These are phyloP conservation scores for Coix lacrymajobi DNA, from an alignment of 176 grass and related monocot genomes.

Conservation along the genomic window DNA sequence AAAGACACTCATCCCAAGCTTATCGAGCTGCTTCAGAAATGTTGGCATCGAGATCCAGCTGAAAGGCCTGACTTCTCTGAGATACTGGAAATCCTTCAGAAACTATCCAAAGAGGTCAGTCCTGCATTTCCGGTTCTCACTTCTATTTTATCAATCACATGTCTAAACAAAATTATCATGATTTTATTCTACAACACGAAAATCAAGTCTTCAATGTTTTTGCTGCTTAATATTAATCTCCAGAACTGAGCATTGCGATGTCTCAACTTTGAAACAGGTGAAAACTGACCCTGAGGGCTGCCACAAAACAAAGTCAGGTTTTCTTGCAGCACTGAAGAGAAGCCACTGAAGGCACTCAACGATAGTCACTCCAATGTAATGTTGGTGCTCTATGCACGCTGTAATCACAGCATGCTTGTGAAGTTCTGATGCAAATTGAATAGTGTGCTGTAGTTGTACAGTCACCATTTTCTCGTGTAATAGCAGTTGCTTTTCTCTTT, in stretches of 20 bases:
- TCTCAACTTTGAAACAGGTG: slow-evolving; percentile 34
- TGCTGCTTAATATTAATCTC: not conserved
- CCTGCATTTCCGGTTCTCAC: not conserved
- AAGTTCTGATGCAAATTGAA: not conserved
- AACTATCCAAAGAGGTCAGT: slow-evolving; percentile 69
- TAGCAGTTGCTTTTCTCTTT: not conserved
- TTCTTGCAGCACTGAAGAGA: slow-evolving; percentile 56
- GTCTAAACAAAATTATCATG: not conserved
- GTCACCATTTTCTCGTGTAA: not conserved
- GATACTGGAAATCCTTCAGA: slow-evolving; percentile 51
- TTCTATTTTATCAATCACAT: not conserved
- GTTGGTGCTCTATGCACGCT: not conserved
- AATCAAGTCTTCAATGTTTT: not conserved
- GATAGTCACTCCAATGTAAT: not conserved
- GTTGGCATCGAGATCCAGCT: slow-evolving; percentile 67
- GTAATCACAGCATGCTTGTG: not conserved
- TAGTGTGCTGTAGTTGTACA: not conserved
- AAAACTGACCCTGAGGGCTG: slow-evolving; percentile 18
- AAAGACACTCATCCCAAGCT: slow-evolving; percentile 61
- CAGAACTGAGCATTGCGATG: not conserved
- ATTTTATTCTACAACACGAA: not conserved
- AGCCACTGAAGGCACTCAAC: slow-evolving; percentile 19
- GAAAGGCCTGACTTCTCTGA: slow-evolving; percentile 64
- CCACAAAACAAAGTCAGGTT: slow-evolving; percentile 35
- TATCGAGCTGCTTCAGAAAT: slow-evolving; percentile 53